These are phyloP conservation scores for Fusarium brevicatenulatum DNA, from an alignment of 2,329 filamentous ascomycete species.

Conservation along the genomic window DNA sequence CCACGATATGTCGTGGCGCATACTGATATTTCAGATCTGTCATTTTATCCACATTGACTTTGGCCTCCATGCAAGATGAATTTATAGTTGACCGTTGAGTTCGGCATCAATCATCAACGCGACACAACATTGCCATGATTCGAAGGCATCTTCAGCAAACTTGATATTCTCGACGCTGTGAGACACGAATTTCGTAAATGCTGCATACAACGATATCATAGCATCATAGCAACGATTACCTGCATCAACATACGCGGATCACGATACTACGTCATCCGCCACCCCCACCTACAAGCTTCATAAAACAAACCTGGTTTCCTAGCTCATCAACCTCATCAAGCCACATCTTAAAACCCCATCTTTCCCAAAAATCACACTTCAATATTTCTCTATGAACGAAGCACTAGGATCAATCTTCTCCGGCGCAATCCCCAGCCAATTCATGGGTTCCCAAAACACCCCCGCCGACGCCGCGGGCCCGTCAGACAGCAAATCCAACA, in stretches of 20 bases:
- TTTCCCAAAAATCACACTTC: background rate
- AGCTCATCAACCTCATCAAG: conserved; percentile 1
- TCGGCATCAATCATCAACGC: fast-evolving
- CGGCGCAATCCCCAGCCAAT: conserved; percentile 19
- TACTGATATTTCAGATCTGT: fast-evolving
- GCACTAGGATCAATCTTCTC: conserved; percentile 20
- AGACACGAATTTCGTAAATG: background rate
- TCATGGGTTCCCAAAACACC: conserved; percentile 20
- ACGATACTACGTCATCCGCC: conserved; percentile 27
- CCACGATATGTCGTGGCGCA: too few relatives aligned
- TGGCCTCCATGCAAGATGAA: fast-evolving
- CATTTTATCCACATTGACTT: fast-evolving
- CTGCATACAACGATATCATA: background rate
- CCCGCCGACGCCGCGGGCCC: conserved; percentile 4
- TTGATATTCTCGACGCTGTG: background rate
- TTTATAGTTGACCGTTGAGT: fast-evolving
- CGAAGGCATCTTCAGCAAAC: fast-evolving
- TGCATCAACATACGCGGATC: background rate
- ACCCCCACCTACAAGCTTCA: conserved; percentile 14
- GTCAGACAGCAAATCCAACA: background rate
- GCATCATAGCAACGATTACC: conserved; percentile 12
- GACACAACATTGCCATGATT: fast-evolving
- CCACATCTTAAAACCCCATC: conserved; percentile 16
- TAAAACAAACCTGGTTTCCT: conserved; percentile 21
- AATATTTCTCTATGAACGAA: conserved; percentile 12